phyloP scores from a whole-genome alignment of 2,329 filamentous ascomycete genomes.

The Leptographium lundbergii region DNA sequence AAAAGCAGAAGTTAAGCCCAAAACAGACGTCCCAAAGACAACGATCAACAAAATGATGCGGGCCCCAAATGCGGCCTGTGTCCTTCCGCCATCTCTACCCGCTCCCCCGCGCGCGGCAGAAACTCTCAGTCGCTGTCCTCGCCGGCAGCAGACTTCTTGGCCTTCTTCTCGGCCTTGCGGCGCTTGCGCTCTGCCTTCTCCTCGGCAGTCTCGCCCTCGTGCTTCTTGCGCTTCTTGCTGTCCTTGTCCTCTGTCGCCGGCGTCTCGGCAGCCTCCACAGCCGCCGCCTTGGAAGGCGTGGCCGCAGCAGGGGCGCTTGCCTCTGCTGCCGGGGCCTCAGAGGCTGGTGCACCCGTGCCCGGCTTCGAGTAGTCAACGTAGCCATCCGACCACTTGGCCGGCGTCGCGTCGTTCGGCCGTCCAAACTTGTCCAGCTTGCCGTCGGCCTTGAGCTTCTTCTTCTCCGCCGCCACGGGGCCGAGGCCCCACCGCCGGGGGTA shows the following conservation, averaged over 20 bases:
- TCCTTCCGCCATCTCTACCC: neutral
- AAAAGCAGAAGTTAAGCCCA: too few relatives aligned
- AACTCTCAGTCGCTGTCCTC: constrained; percentile 2
- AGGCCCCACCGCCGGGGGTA: constrained; percentile 96
- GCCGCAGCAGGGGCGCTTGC: constrained; percentile 5
- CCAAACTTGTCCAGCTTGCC: constrained; percentile 98
- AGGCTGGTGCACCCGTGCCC: neutral
- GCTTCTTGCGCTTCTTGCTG: constrained; percentile 67
- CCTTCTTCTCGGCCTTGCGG: constrained; percentile 21
- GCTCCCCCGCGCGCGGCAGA: neutral
- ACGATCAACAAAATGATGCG: too few relatives aligned
- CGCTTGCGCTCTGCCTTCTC: constrained; percentile 34
- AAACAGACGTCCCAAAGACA: too few relatives aligned
- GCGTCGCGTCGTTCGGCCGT: constrained; percentile 81
- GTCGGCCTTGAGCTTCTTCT: constrained; percentile 99
- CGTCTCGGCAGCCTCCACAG: neutral
- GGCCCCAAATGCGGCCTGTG: neutral
- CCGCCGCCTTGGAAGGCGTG: neutral
- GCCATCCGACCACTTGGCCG: constrained; percentile 79
- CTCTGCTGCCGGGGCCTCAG: constrained; percentile 10
- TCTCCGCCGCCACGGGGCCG: constrained; percentile 83
- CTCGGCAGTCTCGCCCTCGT: constrained; percentile 62
- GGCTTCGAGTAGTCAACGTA: constrained; percentile 80
- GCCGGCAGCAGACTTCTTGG: constrained; percentile 13
- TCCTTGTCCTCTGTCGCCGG: constrained; percentile 27